A percentile compares a stretch with the other conserved stretches of the same genome.
Conservation (phyloP, 192 early-diverging fungal genomes). For the Chytriomyces sp. region DNA sequence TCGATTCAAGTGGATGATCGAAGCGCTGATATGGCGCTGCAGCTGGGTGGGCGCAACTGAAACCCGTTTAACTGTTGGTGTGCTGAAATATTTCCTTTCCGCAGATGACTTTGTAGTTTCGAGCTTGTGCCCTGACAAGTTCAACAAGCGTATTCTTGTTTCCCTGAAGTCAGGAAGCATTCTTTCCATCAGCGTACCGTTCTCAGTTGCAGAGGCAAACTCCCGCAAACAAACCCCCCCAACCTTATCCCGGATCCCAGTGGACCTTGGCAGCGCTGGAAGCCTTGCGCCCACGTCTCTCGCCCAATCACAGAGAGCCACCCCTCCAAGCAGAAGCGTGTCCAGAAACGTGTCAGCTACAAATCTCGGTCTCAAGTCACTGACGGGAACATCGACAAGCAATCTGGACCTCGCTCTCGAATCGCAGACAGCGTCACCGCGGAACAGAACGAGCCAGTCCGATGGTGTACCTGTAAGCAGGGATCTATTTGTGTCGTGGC, state of each 20-base stretch:
- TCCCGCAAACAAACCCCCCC: not conserved
- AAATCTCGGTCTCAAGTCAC: not conserved
- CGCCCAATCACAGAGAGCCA: not conserved
- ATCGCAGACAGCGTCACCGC: not conserved
- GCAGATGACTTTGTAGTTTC: slow-evolving; percentile 7
- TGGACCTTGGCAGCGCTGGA: not conserved
- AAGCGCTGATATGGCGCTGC: not conserved
- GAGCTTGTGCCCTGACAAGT: slow-evolving; percentile 8
- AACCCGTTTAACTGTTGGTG: not conserved
- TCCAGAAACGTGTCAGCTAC: not conserved
- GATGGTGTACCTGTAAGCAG: not conserved
- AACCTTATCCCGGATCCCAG: not conserved
- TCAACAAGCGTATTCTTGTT: slow-evolving; percentile 27
- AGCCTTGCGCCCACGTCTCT: not conserved
- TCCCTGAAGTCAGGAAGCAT: slow-evolving; percentile 24
- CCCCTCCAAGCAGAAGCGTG: not conserved
- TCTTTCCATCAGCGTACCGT: slow-evolving; percentile 17
- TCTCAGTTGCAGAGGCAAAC: not conserved
- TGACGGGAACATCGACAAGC: not conserved
- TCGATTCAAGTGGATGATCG: not conserved
- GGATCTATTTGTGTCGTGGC: slow-evolving; percentile 19
- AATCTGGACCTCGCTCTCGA: not conserved
- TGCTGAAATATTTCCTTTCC: not conserved
- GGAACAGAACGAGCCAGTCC: not conserved
- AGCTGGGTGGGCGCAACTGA: not conserved